These are phyloP conservation scores for Rhododendron mucronatum DNA, from an alignment of 148 eudicot species.

Conservation along the genomic window DNA sequence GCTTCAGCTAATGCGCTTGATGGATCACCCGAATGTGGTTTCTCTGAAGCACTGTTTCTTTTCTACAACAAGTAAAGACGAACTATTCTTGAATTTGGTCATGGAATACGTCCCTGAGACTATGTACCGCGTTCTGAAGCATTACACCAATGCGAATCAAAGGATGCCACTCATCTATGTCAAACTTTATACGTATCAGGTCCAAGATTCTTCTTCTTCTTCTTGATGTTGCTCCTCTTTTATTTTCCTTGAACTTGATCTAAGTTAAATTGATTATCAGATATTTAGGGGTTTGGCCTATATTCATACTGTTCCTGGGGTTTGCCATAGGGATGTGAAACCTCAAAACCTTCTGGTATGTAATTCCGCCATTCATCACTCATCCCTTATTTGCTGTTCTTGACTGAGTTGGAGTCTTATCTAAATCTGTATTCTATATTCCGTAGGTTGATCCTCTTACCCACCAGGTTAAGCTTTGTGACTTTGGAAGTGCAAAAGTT, in stretches of 20 bases:
- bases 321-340: conserved; percentile 80
- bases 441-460: conserved; percentile 77
- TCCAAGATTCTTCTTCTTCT: conserved; percentile 4
- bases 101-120: conserved; percentile 88
- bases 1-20: conserved; percentile 69
- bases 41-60: conserved; percentile 80
- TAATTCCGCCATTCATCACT: not conserved
- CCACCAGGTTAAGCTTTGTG: conserved; percentile 92
- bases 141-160: conserved; percentile 55
- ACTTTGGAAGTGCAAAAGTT: conserved; percentile 93
- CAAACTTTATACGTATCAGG: conserved; percentile 84
- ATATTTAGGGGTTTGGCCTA: conserved; percentile 80
- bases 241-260: not conserved
- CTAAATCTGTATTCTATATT: not conserved
- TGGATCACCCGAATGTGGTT: conserved; percentile 72
- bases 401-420: not conserved
- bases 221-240: not conserved
- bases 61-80: conserved; percentile 74
- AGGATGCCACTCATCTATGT: conserved; percentile 82
- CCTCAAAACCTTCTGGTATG: conserved; percentile 69
- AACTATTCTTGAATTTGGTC: conserved; percentile 73
- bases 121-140: conserved; percentile 67
- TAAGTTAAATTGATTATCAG: conserved; percentile 27
- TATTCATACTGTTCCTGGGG: conserved; percentile 73
- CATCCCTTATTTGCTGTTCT: not conserved